A percentile compares a stretch with the other conserved stretches of the same genome.
These are phyloP conservation scores for Parachlorella kessleri DNA, from an alignment of 139 green algal species.

Conservation along the genomic window DNA sequence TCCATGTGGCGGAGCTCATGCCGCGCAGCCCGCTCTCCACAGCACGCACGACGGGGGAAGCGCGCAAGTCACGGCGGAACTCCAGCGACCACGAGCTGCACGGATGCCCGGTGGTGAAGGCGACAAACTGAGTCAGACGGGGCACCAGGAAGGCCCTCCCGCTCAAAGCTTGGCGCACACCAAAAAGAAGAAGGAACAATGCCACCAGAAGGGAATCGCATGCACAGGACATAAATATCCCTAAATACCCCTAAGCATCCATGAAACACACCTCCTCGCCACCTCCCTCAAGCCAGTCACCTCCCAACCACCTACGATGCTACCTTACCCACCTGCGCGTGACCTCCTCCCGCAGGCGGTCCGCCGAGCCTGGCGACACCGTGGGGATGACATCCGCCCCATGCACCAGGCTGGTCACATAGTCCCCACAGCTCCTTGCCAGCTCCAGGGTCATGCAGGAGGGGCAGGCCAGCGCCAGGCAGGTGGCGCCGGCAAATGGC, in stretches of 20 bases:
- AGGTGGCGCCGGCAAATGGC: slow-evolving; percentile 58
- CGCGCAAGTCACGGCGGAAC: slow-evolving; percentile 60
- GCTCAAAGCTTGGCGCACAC: too few species aligned
- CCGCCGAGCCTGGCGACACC: slow-evolving; percentile 42
- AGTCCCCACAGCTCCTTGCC: slow-evolving; percentile 61
- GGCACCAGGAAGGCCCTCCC: too few species aligned
- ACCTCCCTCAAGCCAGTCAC: too few species aligned
- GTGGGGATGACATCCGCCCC: slow-evolving; percentile 76
- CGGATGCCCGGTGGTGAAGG: too few species aligned
- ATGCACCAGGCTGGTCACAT: slow-evolving; percentile 86
- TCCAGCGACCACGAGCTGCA: slow-evolving; percentile 49
- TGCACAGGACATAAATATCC: too few species aligned
- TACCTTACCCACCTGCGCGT: slow-evolving; percentile 17
- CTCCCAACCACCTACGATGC: too few species aligned
- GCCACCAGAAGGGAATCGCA: too few species aligned
- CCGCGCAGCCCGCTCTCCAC: slow-evolving; percentile 49
- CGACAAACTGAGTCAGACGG: too few species aligned
- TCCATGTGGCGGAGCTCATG: slow-evolving; percentile 36
- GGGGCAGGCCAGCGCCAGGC: slow-evolving; percentile 84
- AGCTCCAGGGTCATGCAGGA: slow-evolving; percentile 86
- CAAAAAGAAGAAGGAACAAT: too few species aligned
- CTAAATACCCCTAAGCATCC: too few species aligned
- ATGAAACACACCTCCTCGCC: too few species aligned
- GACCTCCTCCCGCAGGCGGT: slow-evolving; percentile 59
- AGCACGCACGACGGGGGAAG: slow-evolving; percentile 48